These are phyloP conservation scores for Chrysoporthe puriensis DNA, from an alignment of 2,329 filamentous ascomycete species.

Conservation along the genomic window DNA sequence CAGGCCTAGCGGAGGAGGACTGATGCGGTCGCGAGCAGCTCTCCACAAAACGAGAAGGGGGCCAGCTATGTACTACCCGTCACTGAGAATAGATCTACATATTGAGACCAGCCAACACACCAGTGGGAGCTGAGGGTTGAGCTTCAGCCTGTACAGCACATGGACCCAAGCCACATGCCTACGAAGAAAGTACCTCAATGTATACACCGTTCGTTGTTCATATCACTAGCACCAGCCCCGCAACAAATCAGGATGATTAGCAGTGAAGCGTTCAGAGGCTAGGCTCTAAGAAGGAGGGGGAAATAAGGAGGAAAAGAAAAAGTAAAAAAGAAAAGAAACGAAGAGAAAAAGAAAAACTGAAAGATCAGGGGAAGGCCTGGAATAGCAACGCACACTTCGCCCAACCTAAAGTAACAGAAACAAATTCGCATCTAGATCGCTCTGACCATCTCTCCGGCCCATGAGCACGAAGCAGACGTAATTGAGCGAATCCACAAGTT, in stretches of 20 bases:
- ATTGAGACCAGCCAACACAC: neutral
- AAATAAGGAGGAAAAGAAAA: neutral
- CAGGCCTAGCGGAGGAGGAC: conserved; percentile 50
- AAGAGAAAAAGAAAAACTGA: neutral
- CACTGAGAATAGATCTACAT: neutral
- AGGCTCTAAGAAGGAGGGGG: neutral
- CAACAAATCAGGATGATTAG: neutral
- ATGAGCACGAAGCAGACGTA: too few relatives aligned
- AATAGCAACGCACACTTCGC: neutral
- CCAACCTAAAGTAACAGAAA: neutral
- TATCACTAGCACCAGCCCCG: neutral
- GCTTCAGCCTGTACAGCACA: neutral
- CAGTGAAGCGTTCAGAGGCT: neutral
- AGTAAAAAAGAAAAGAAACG: neutral
- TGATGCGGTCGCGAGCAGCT: conserved; percentile 4
- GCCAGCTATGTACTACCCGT: neutral
- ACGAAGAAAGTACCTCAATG: neutral
- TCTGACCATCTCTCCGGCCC: too few relatives aligned
- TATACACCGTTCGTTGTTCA: neutral
- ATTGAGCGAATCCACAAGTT: too few relatives aligned
- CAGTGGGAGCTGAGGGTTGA: neutral
- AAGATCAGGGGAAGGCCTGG: neutral
- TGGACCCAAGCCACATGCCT: neutral
- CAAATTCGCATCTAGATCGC: too few relatives aligned
- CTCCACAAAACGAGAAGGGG: neutral